These are phyloP conservation scores for Rhizophora apiculata DNA, from an alignment of 345 rosid species.

Conservation along the genomic window DNA sequence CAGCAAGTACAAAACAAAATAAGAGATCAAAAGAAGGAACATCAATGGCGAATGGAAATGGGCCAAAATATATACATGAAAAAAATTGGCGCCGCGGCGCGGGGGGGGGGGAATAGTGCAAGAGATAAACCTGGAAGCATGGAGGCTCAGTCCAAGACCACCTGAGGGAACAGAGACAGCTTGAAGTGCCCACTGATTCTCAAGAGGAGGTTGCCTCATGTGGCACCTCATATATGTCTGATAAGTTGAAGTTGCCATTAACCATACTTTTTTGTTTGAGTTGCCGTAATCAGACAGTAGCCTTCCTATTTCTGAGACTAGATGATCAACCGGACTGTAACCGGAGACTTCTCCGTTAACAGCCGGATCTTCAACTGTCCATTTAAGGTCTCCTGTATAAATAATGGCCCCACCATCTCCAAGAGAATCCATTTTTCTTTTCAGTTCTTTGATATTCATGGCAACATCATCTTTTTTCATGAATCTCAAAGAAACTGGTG, in stretches of 20 bases:
- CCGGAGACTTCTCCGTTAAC: slow-evolving; percentile 21
- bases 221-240: slow-evolving; percentile 82
- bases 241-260: slow-evolving; percentile 66
- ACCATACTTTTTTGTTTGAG: slow-evolving; percentile 55
- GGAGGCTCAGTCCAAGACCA: slow-evolving; percentile 74
- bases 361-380: slow-evolving; percentile 46
- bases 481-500: slow-evolving; percentile 56
- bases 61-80: neutral
- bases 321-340: slow-evolving; percentile 56
- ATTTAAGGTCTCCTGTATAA: slow-evolving; percentile 73
- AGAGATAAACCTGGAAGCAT: slow-evolving; percentile 54
- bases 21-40: slow-evolving; percentile 13
- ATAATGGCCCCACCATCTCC: slow-evolving; percentile 61
- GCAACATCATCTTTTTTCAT: slow-evolving; percentile 69
- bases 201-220: slow-evolving; percentile 79
- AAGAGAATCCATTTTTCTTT: slow-evolving; percentile 53
- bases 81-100: neutral
- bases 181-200: slow-evolving; percentile 75
- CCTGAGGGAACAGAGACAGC: slow-evolving; percentile 80
- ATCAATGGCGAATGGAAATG: neutral
- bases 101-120: neutral
- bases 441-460: slow-evolving; percentile 50
- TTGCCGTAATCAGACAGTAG: slow-evolving; percentile 38
- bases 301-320: slow-evolving; percentile 65
- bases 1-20: slow-evolving; percentile 17